Conservation (phyloP, 768 basidiomycete genomes). For the Gloeopeniophorella convolvens region DNA sequence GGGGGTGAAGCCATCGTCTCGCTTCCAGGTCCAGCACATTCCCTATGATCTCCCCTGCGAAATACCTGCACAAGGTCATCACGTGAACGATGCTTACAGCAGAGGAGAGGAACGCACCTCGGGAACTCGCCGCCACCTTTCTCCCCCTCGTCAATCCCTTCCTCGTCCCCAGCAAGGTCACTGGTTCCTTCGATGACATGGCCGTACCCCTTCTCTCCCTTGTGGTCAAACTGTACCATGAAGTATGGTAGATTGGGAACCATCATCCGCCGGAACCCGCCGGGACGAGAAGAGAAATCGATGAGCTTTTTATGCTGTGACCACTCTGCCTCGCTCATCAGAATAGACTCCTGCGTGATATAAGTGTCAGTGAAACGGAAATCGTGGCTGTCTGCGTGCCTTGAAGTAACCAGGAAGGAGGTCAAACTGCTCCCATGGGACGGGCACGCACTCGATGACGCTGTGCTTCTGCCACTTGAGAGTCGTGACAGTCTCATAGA, state of each 20-base stretch:
- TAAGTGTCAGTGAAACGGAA: neutral
- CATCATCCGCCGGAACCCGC: slow-evolving; percentile 92
- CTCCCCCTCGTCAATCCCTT: slow-evolving; percentile 73
- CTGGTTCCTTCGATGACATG: slow-evolving; percentile 94
- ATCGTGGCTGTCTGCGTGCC: slow-evolving; percentile 37
- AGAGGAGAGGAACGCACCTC: slow-evolving; percentile 40
- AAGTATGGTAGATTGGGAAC: slow-evolving; percentile 98
- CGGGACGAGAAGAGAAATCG: slow-evolving; percentile 83
- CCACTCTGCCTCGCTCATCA: slow-evolving; percentile 94
- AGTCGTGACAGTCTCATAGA: slow-evolving; percentile 88
- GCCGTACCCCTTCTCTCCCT: slow-evolving; percentile 95
- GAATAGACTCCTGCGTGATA: slow-evolving; percentile 84
- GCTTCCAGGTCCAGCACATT: slow-evolving; percentile 85
- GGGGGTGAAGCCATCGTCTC: slow-evolving; percentile 77
- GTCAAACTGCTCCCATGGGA: slow-evolving; percentile 85
- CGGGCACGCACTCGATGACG: slow-evolving; percentile 87
- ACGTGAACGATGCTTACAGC: neutral
- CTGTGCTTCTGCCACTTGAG: slow-evolving; percentile 89
- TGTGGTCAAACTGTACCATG: slow-evolving; percentile 98
- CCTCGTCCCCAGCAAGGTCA: slow-evolving; percentile 59
- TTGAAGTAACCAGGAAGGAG: slow-evolving; percentile 90
- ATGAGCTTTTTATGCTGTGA: slow-evolving; percentile 97
- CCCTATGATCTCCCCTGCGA: slow-evolving; percentile 92
- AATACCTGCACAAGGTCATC: slow-evolving; percentile 54
- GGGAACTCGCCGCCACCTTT: slow-evolving; percentile 92